Evolutionary conservation across 371 early-diverging fungal genomes (phyloP).

Genomic region (Fennellomyces sp.): DNA sequence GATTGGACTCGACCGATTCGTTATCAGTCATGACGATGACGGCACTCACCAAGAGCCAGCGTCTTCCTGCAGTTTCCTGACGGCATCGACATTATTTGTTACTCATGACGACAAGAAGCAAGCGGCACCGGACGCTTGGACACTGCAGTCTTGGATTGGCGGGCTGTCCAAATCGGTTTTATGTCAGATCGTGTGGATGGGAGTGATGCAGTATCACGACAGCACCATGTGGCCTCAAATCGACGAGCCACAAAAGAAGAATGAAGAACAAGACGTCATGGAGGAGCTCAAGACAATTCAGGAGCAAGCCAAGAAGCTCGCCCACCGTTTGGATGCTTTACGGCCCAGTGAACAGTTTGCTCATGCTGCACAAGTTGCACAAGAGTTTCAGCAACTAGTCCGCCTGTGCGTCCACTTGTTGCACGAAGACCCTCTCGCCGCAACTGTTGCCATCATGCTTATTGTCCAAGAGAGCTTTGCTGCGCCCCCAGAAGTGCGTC

Average conservation of each 20-base stretch:
- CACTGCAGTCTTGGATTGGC: constrained; percentile 25
- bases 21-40: not conserved
- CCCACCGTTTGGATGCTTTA: constrained; percentile 26
- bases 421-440: constrained; percentile 17
- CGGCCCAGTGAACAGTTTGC: constrained; percentile 42
- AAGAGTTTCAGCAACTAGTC: constrained; percentile 24
- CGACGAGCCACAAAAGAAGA: not conserved
- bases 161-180: constrained; percentile 30
- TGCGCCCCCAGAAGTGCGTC: constrained; percentile 39
- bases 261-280: not conserved
- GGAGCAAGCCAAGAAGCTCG: constrained; percentile 19
- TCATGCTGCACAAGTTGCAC: constrained; percentile 25
- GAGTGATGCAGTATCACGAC: constrained; percentile 16
- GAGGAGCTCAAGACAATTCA: constrained; percentile 18
- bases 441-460: constrained; percentile 25
- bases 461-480: constrained; percentile 31
- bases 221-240: constrained; percentile 6
- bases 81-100: constrained; percentile 22
- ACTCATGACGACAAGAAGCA: constrained; percentile 3
- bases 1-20: constrained; percentile 10
- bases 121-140: constrained; percentile 12
- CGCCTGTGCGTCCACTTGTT: constrained; percentile 15
- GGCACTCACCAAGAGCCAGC: not conserved
- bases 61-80: constrained; percentile 27
- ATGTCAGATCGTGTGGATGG: constrained; percentile 29